Conservation (phyloP, 768 basidiomycete genomes). For the Crepidotus variabilis region DNA sequence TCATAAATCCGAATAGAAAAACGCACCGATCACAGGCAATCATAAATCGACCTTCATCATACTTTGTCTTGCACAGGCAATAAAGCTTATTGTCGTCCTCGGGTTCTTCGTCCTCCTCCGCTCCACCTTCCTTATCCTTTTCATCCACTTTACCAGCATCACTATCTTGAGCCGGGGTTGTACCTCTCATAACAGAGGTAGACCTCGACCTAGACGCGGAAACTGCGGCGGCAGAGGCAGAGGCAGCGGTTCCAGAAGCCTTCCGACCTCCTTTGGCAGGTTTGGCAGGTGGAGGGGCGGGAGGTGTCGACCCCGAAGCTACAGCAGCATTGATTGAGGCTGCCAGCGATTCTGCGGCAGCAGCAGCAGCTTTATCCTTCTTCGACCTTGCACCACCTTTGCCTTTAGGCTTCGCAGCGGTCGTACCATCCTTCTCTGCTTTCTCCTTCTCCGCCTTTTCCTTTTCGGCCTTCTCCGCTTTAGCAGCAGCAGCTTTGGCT, state of each 20-base stretch:
- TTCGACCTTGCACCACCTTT: neutral
- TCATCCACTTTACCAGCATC: constrained; percentile 29
- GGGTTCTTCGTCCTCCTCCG: constrained; percentile 37
- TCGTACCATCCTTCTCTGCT: constrained; percentile 6
- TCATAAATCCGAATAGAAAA: constrained; percentile 1
- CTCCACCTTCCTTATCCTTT: constrained; percentile 40
- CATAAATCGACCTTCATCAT: constrained; percentile 87
- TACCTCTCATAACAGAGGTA: constrained; percentile 48
- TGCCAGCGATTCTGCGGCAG: neutral
- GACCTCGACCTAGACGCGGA: constrained; percentile 56
- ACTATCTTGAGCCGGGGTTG: constrained; percentile 34
- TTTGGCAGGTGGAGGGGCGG: constrained; percentile 23
- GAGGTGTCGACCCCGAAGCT: neutral
- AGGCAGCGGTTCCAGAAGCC: constrained; percentile 14
- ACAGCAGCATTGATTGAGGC: neutral
- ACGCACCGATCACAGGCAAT: constrained; percentile 89
- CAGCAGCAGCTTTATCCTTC: neutral
- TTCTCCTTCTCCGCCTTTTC: constrained; percentile 41
- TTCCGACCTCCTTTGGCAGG: constrained; percentile 30
- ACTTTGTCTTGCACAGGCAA: constrained; percentile 83
- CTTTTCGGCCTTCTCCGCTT: constrained; percentile 31
- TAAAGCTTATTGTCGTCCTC: constrained; percentile 74
- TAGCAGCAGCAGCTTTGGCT: constrained; percentile 15
- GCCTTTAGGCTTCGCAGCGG: neutral
- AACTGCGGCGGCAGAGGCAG: constrained; percentile 16